phyloP scores from a whole-genome alignment of 306 rosid genomes.

The Morella rubra region DNA sequence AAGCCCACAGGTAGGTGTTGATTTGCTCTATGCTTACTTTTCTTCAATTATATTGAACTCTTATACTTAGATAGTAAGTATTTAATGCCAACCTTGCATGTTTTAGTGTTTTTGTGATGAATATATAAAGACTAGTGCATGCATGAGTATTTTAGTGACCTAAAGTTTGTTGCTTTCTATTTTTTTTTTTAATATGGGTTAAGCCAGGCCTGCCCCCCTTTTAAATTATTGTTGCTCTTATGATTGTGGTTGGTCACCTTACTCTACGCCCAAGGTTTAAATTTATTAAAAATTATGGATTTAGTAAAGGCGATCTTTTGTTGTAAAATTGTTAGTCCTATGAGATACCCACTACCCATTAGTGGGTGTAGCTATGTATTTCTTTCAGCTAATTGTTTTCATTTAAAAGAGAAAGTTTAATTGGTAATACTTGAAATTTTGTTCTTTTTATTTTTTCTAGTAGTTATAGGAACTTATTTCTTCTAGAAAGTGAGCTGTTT shows the following conservation, averaged over 20 bases:
- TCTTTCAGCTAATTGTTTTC: background rate
- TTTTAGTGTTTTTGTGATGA: too few species aligned
- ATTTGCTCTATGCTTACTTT: too few species aligned
- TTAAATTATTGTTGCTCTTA: background rate
- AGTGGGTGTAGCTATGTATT: constrained; percentile 24
- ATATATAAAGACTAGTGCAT: too few species aligned
- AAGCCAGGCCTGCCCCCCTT: too few species aligned
- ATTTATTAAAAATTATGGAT: constrained; percentile 12
- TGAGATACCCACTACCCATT: constrained; percentile 9
- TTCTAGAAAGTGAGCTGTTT: constrained; percentile 21
- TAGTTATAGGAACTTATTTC: background rate
- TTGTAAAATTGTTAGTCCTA: background rate
- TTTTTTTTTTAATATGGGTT: too few species aligned
- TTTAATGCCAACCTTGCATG: too few species aligned
- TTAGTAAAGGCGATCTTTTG: background rate
- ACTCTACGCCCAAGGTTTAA: background rate
- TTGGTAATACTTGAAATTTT: background rate
- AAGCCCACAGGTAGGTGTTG: too few species aligned
- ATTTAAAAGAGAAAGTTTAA: background rate
- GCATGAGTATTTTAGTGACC: too few species aligned
- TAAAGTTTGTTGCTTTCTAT: too few species aligned
- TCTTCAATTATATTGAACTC: too few species aligned
- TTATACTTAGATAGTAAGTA: too few species aligned
- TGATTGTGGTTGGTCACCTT: constrained; percentile 18
- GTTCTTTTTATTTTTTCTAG: background rate